phyloP scores from a whole-genome alignment of 192 early-diverging fungal species.

The Allomyces arbusculus region DNA sequence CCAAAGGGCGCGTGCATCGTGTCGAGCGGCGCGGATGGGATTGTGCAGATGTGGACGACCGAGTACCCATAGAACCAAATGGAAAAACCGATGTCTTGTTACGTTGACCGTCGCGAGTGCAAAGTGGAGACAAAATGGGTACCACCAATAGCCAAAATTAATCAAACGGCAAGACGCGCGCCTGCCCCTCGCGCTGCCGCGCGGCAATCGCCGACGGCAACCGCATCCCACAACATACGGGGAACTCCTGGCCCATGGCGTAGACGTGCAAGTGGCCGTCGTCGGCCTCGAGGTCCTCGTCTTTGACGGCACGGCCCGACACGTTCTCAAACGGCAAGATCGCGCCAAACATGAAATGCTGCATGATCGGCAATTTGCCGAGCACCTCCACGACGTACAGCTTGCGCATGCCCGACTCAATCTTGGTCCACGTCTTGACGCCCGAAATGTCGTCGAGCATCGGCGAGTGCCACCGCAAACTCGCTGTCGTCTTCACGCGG shows the following conservation, averaged over 20 bases:
- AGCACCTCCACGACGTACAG: conserved; percentile 85
- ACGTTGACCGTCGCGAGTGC: no score
- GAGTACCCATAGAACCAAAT: no score
- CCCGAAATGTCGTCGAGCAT: conserved; percentile 85
- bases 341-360: conserved; percentile 83
- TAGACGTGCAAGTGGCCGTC: conserved; percentile 24
- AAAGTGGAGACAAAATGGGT: no score
- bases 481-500: conserved; percentile 23
- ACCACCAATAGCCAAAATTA: not conserved
- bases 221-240: conserved; percentile 26
- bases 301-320: not conserved
- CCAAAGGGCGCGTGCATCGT: not conserved
- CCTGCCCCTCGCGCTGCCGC: conserved; percentile 8
- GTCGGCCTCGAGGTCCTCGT: not conserved
- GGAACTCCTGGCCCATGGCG: conserved; percentile 30
- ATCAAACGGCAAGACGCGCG: not conserved
- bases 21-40: no score
- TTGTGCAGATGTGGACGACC: no score
- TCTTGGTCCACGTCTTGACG: conserved; percentile 74
- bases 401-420: conserved; percentile 76
- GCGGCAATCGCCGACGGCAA: conserved; percentile 34
- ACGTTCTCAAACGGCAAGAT: conserved; percentile 44
- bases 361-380: conserved; percentile 86
- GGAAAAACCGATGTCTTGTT: no score
- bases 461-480: conserved; percentile 54